Evolutionary conservation across 2,329 filamentous ascomycete species (phyloP).

Genomic region (Botrytis cinerea): DNA sequence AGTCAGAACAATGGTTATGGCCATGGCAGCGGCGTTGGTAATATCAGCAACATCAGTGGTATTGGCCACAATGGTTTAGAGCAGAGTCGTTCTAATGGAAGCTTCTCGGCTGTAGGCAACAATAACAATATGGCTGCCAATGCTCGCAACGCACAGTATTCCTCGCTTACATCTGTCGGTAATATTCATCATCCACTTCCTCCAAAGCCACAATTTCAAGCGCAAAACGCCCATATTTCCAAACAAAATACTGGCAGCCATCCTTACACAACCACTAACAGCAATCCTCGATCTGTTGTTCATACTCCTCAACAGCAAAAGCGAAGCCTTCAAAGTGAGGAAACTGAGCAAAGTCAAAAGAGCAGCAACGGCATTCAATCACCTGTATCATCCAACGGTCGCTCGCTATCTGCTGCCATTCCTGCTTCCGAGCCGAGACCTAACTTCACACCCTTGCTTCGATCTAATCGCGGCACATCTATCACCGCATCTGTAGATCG

Average conservation of each 20-base stretch:
- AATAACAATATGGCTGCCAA: conserved; percentile 7
- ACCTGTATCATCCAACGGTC: background rate
- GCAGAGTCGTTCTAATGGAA: background rate
- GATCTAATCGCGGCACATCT: conserved; percentile 31
- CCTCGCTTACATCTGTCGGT: background rate
- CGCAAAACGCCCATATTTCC: background rate
- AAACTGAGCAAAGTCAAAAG: background rate
- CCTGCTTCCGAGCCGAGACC: conserved; percentile 29
- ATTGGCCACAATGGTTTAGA: background rate
- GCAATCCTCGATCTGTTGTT: conserved; percentile 3
- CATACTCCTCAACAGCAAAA: conserved; percentile 10
- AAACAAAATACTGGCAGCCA: background rate
- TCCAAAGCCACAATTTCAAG: conserved; percentile 15
- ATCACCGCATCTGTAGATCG: conserved; percentile 29
- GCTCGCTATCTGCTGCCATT: conserved; percentile 6
- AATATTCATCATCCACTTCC: conserved; percentile 3
- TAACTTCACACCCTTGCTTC: conserved; percentile 30
- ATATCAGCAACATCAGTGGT: background rate
- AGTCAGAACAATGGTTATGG: background rate
- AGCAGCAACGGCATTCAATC: background rate
- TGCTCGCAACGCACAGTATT: conserved; percentile 19
- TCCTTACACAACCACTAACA: background rate
- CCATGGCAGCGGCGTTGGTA: background rate
- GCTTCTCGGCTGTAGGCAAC: background rate
- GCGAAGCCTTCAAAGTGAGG: background rate